Percentiles rank a stretch among this genome's conserved stretches.
Evolutionary conservation across 805 yeast species (phyloP).

Genomic region (Spathaspora gorwiae): DNA sequence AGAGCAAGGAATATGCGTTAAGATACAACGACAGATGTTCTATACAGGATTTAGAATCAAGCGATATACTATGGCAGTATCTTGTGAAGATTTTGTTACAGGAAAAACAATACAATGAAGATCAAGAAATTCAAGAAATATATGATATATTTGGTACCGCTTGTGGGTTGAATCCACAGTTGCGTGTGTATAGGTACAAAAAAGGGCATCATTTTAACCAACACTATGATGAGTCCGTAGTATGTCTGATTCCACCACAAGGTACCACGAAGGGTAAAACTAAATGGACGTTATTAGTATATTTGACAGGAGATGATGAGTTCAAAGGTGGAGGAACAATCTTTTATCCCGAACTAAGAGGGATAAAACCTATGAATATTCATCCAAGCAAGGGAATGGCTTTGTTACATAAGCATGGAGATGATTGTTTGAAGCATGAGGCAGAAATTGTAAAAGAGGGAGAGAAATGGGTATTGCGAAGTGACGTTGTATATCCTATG

Average conservation of each 20-base stretch:
- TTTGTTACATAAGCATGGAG: slow-evolving; percentile 61
- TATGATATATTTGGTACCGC: slow-evolving; percentile 32
- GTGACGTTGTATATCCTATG: slow-evolving; percentile 42
- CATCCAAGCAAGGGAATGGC: slow-evolving; percentile 55
- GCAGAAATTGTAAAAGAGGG: slow-evolving; percentile 50
- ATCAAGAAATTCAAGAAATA: slow-evolving; percentile 19
- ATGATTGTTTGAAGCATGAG: slow-evolving; percentile 58
- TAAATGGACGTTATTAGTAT: slow-evolving; percentile 56
- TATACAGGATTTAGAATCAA: slow-evolving; percentile 35
- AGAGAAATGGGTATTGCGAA: slow-evolving; percentile 58
- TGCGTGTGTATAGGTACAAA: slow-evolving; percentile 51
- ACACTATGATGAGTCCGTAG: slow-evolving; percentile 58
- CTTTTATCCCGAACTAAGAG: slow-evolving; percentile 35
- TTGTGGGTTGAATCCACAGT: slow-evolving; percentile 49
- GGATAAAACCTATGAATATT: slow-evolving; percentile 25
- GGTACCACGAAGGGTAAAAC: slow-evolving; percentile 34
- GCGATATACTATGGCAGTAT: slow-evolving; percentile 40
- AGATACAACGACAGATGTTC: slow-evolving; percentile 51
- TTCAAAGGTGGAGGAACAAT: slow-evolving; percentile 58
- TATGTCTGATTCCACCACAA: slow-evolving; percentile 21
- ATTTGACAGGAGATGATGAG: slow-evolving; percentile 53
- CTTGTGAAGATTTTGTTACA: slow-evolving; percentile 26
- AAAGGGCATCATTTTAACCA: slow-evolving; percentile 57
- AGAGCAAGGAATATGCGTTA: slow-evolving; percentile 51
- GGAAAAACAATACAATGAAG: slow-evolving; percentile 22